phyloP scores from a whole-genome alignment of 257 asterid species.

The Solanum paucissectum region DNA sequence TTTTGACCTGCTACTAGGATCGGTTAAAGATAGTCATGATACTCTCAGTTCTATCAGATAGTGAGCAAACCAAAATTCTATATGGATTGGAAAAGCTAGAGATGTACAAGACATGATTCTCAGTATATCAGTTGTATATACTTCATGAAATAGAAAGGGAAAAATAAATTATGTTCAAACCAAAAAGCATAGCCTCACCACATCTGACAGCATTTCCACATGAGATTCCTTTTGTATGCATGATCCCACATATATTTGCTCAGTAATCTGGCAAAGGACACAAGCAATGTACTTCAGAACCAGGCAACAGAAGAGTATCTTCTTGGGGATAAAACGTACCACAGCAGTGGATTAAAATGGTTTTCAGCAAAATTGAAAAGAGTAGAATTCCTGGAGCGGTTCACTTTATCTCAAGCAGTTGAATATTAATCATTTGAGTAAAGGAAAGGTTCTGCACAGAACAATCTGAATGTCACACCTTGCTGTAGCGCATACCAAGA shows the following conservation, averaged over 20 bases:
- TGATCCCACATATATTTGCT: slow-evolving; percentile 91
- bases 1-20: not conserved
- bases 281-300: not conserved
- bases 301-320: not conserved
- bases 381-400: not conserved
- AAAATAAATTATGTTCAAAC: not conserved
- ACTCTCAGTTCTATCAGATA: not conserved
- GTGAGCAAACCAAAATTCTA: not conserved
- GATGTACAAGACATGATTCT: not conserved
- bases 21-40: not conserved
- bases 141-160: not conserved
- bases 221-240: slow-evolving; percentile 82
- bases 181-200: slow-evolving; percentile 16
- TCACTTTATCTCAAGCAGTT: not conserved
- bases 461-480: slow-evolving; percentile 45
- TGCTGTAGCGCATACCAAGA: slow-evolving; percentile 85
- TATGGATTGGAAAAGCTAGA: not conserved
- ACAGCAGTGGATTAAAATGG: not conserved
- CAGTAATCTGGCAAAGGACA: slow-evolving; percentile 60
- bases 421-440: not conserved
- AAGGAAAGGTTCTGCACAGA: slow-evolving; percentile 5
- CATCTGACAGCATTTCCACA: slow-evolving; percentile 53
- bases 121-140: not conserved
- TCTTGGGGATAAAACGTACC: not conserved
- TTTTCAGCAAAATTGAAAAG: not conserved